Percentiles rank a stretch among this genome's conserved stretches.
Evolutionary conservation across 1,139 yeast genomes (phyloP).

Genomic region (Suhomyces coccinellae): DNA sequence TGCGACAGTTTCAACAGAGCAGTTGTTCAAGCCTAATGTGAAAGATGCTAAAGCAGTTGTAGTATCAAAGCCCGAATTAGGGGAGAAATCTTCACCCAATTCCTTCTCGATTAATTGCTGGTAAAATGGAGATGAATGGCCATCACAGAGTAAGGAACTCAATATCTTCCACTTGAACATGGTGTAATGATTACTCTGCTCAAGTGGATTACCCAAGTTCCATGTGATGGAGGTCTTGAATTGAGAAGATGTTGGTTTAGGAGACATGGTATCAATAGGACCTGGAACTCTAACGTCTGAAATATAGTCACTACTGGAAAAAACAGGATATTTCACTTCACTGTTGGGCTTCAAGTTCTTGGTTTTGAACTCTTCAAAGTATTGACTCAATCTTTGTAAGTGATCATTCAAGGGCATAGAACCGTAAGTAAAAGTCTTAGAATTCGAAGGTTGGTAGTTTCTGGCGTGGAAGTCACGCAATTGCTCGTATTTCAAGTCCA

Average conservation of each 20-base stretch:
- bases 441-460: conserved; percentile 88
- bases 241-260: conserved; percentile 66
- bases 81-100: conserved; percentile 80
- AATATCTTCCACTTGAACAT: conserved; percentile 74
- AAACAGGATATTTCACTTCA: conserved; percentile 31
- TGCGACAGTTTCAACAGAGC: conserved; percentile 51
- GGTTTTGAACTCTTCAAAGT: conserved; percentile 55
- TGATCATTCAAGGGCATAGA: conserved; percentile 65
- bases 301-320: conserved; percentile 13
- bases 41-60: conserved; percentile 78
- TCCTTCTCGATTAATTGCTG: conserved; percentile 83
- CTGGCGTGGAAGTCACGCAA: conserved; percentile 69
- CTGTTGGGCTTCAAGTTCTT: conserved; percentile 13
- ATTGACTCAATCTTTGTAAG: conserved; percentile 55
- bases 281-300: conserved; percentile 47
- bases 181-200: conserved; percentile 52
- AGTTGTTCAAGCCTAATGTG: conserved; percentile 84
- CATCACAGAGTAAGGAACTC: conserved; percentile 76
- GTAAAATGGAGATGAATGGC: conserved; percentile 89
- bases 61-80: conserved; percentile 85
- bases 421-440: conserved; percentile 88
- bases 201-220: conserved; percentile 75
- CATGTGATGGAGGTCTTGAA: conserved; percentile 82
- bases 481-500: conserved; percentile 71
- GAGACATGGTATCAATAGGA: conserved; percentile 75